Conservation (phyloP, 2,329 filamentous ascomycete genomes). For the Aspergillus fumigatus region DNA sequence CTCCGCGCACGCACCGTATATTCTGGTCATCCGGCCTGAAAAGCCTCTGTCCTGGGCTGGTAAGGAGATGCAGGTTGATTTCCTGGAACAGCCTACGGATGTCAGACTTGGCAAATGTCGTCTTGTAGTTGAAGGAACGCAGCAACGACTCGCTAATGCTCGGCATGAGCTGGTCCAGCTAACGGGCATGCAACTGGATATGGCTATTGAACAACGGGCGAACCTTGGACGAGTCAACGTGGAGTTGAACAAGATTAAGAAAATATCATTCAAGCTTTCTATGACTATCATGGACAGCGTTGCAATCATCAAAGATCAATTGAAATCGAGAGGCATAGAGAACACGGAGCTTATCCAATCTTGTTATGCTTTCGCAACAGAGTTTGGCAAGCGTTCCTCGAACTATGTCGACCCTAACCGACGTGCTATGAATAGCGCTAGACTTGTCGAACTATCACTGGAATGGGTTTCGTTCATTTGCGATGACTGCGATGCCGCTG, state of each 20-base stretch:
- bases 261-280: constrained; percentile 91
- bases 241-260: constrained; percentile 88
- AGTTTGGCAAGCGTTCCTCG: constrained; percentile 92
- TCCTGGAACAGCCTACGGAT: constrained; percentile 76
- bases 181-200: constrained; percentile 80
- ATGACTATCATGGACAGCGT: constrained; percentile 99
- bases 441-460: constrained; percentile 84
- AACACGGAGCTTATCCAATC: constrained; percentile 96
- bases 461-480: constrained; percentile 99
- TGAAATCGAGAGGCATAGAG: constrained; percentile 62
- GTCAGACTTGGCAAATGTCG: constrained; percentile 81
- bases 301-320: constrained; percentile 83
- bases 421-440: constrained; percentile 94
- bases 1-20: constrained; percentile 67
- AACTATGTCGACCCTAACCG: constrained; percentile 95
- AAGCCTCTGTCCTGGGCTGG: constrained; percentile 77
- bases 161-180: constrained; percentile 70
- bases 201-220: constrained; percentile 85
- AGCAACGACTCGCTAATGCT: constrained; percentile 72
- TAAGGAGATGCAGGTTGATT: constrained; percentile 63
- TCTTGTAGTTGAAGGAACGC: constrained; percentile 82
- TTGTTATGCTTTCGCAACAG: constrained; percentile 97
- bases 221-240: constrained; percentile 89
- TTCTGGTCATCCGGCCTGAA: constrained; percentile 80
- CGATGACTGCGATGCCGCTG: constrained; percentile 89